Evolutionary conservation across 495 filamentous ascomycete species (phyloP), one percentile per base, ranked within the genome.

Genomic region (Aspergillus bertholletiae): DNA sequence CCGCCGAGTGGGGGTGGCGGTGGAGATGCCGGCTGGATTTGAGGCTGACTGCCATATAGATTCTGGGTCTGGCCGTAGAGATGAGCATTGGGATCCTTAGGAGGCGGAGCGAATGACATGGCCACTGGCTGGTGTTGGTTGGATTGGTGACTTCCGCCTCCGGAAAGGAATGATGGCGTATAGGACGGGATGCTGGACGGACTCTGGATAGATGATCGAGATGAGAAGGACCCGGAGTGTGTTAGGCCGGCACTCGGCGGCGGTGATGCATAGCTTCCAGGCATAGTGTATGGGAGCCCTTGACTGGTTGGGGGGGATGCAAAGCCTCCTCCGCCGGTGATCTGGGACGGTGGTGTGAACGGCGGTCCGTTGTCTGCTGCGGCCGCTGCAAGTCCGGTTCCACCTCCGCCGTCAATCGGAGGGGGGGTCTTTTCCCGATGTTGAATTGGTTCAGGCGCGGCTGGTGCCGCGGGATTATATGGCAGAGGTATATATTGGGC

Each of bases 391-490:
- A 96, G 75, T 3, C 89, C 89, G 32, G 89, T 91, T 11, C 86
- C 84, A 27, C 73, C 72, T 39, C 75, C 83, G 27, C 85, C 88
- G 61, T 93, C 88, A 13, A 81, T 79, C 27, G 87, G 87, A 7
- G 92, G 92, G 8, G 90, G 91, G 0, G 92, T 96, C 76, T 96
- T 94, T 72, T 96, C 91, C 45, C 92, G 84, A 60, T 92, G 83
- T 49, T 84, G 79, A 60, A 95, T 87, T 13, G 84, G 84, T 64
- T 96, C 92, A 3, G 92, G 88, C 1, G 89, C 89, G 2, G 92
- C 76, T 11, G 92, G 92, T 1, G 92, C 90, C 0, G 92, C 90
- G 1, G 92, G 92, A 68, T 96, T 96, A 60, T 96, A 96, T 2
- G 90, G 82, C 49, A 94, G 80, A n/a, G 90, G 88, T n/a, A 79